phyloP scores from a whole-genome alignment of 352 stramenopile genomes.

The Phytophthora lateralis region DNA sequence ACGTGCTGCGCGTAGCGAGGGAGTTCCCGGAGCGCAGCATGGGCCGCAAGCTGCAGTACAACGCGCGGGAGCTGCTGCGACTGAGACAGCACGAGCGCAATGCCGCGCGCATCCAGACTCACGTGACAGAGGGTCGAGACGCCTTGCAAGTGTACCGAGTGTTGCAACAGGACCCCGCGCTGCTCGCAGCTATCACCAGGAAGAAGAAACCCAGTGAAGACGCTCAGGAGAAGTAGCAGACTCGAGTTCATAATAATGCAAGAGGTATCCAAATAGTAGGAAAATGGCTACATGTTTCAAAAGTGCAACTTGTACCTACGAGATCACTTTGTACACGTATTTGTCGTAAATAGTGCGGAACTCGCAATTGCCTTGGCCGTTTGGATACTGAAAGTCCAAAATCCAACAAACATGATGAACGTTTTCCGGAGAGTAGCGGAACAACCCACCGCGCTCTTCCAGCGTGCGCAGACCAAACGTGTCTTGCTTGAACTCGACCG shows the following conservation, averaged over 20 bases:
- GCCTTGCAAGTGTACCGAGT: conserved; percentile 67
- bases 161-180: conserved; percentile 44
- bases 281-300: not conserved
- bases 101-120: conserved; percentile 38
- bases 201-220: conserved; percentile 35
- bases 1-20: conserved; percentile 53
- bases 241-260: not conserved
- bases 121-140: conserved; percentile 58
- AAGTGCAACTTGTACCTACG: not conserved
- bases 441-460: too few relatives aligned
- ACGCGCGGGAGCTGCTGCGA: conserved; percentile 71
- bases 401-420: too few relatives aligned
- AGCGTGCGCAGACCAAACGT: too few relatives aligned
- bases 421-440: too few relatives aligned
- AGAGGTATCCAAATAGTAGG: not conserved
- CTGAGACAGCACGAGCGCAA: conserved; percentile 61
- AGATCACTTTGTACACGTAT: not conserved
- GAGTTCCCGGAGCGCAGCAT: conserved; percentile 66
- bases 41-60: conserved; percentile 75
- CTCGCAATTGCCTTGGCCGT: not conserved
- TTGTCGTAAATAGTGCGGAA: not conserved
- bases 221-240: not conserved
- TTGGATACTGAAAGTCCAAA: too few relatives aligned
- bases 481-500: too few relatives aligned
- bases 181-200: conserved; percentile 64